Base-by-base conservation (phyloP, 805 yeast genomes). In the Kluyveromyces siamensis region DNA sequence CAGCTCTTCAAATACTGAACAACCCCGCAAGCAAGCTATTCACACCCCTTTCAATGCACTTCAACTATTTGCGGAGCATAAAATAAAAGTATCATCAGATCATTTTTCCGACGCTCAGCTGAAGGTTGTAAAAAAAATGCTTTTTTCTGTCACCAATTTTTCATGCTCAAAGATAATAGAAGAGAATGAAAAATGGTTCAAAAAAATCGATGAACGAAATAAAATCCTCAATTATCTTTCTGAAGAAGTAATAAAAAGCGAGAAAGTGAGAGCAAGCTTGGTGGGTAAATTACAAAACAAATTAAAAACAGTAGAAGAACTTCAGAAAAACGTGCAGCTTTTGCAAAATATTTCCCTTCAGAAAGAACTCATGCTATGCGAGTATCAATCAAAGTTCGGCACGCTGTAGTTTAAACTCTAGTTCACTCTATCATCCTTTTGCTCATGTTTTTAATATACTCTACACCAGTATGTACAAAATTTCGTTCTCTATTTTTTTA, bases 141-240 rank as follows among this genome's bases (percentile, higher is more conserved):
- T 30, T 30, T 30, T 30, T 8, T 30, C 35, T 13, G 14, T 30
- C 14, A 13, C 35, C 35, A 13, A 30, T 11, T 43, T 43, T 21
- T 18, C 39, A 11, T 13, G 16, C 27, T 33, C 45, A 14, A 16
- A n/a, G 27, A 14, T 33, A 16, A n/a, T 43, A 6, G 39, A 43
- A n/a, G 45, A 43, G 33, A 43, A 33, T 17, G 37, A 43, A 10
- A 21, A 43, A 33, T 43, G 45, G 45, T 33, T n/a, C 18, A 19
- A 17, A 33, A 37, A 33, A 11, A 11, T 43, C 3, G 11, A 21
- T 2, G 39, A 43, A 21, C 27, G 45, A 6, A 27, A 43, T 36
- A 13, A 43, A 33, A 13, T 43, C 39, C 35, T 43, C 39, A 37
- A 35, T 19, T 33, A 16, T 8, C 39, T 43, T 6, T 43, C 45